Percentiles rank a stretch among this genome's conserved stretches.
These are phyloP conservation scores for Alternaria infectoria DNA, from an alignment of 2,329 filamentous ascomycete species.

Conservation along the genomic window DNA sequence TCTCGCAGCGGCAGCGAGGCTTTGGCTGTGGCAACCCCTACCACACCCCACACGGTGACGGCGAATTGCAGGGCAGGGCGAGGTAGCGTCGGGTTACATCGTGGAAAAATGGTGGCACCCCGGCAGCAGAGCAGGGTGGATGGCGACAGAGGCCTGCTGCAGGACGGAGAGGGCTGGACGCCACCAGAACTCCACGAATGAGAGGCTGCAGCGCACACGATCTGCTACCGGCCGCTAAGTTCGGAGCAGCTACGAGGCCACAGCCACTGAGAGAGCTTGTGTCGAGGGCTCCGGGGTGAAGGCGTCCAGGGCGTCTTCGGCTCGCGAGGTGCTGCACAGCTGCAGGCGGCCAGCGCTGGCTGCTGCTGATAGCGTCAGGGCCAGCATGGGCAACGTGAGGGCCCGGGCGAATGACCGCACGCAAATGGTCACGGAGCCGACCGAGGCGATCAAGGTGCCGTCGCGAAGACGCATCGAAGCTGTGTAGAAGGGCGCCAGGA, in stretches of 20 bases:
- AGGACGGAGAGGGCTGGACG: conserved; percentile 45
- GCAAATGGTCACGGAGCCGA: conserved; percentile 39
- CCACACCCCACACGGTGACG: conserved; percentile 44
- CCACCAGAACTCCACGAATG: conserved; percentile 39
- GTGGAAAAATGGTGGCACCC: conserved; percentile 32
- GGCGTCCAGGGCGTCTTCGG: conserved; percentile 34
- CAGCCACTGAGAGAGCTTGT: conserved; percentile 38
- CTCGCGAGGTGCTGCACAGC: conserved; percentile 31
- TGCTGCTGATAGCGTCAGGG: conserved; percentile 40
- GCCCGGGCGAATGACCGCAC: conserved; percentile 30
- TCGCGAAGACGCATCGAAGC: conserved; percentile 45
- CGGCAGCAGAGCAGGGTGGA: conserved; percentile 28
- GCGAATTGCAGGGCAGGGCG: conserved; percentile 40
- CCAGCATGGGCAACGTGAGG: conserved; percentile 20
- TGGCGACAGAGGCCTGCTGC: conserved; percentile 38
- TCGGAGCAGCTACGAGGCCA: conserved; percentile 37
- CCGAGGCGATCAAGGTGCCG: conserved; percentile 36
- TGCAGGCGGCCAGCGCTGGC: conserved; percentile 23
- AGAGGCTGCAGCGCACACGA: conserved; percentile 22
- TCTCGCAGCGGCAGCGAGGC: conserved; percentile 42
- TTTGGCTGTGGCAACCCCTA: conserved; percentile 44
- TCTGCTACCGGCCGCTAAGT: conserved; percentile 43
- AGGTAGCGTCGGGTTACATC: conserved; percentile 48
- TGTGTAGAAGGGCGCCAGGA: conserved; percentile 35
- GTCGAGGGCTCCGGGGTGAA: conserved; percentile 18